Evolutionary conservation across 163 green algal species (phyloP), one percentile per base, ranked within the genome.

Genomic region (Volvox carteri): DNA sequence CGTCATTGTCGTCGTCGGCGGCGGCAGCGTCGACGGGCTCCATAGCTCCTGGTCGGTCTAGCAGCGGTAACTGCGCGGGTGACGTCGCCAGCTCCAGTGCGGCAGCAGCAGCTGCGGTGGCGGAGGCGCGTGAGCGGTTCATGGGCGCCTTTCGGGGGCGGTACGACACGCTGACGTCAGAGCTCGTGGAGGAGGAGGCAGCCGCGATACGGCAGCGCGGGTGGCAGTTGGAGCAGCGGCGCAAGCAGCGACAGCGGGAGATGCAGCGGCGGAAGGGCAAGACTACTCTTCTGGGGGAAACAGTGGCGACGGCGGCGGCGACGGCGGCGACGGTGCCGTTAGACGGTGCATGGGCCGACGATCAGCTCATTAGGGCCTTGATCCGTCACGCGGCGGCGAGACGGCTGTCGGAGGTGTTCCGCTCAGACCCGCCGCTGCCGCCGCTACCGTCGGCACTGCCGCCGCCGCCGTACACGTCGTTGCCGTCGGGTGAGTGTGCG

Each of bases 231-330:
- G 72, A 39, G 72, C 42, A 41, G 42, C 72, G 60, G 72, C 72
- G 42, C 8, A 46, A 60, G 42, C 72, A 79, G 72, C 41, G 39
- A 42, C 72, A 79, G 42, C 72, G 42, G 19, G 21, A 58, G 72
- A 41, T 41, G 72, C 42, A 39, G 72, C 72, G 72, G 41, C 72
- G 72, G 42, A 77, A 54, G 12, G 68, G 37, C 68, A 77, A 52
- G 68, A 37, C 37, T 12, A 9, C 68, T 21, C 9, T 37, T 33
- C 30, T 30, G 62, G 62, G 30, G 62, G 68, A 35, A 54, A 6
- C 41, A 42, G 42, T 12, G 42, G 2, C 72, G 41, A 6, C 41
- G 72, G 19, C 21, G 72, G 37, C 41, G 42, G 21, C 4, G 6
- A 42, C 72, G 72, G 62, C 41, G 23, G 42, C 72, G 21, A 23